phyloP scores from a whole-genome alignment of 139 green algal genomes.

The Chara braunii region DNA sequence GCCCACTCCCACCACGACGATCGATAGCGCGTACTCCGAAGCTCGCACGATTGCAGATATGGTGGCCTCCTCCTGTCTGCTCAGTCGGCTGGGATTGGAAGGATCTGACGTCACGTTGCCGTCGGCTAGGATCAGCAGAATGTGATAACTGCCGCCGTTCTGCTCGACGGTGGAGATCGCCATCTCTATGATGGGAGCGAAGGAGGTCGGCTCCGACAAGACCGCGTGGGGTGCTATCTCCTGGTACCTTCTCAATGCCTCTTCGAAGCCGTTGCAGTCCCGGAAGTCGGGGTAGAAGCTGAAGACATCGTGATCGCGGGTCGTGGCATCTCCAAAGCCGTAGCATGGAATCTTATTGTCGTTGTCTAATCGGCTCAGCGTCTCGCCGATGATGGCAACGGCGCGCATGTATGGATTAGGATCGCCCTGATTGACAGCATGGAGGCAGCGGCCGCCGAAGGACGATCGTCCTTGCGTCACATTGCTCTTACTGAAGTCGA shows the following conservation, averaged over 20 bases:
- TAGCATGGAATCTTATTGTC: constrained; percentile 61
- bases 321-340: constrained; percentile 64
- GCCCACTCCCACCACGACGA: constrained; percentile 65
- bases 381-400: constrained; percentile 44
- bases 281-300: too few species aligned
- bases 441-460: constrained; percentile 46
- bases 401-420: constrained; percentile 55
- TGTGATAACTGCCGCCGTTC: constrained; percentile 31
- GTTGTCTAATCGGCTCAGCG: constrained; percentile 59
- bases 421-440: constrained; percentile 17
- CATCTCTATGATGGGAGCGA: constrained; percentile 60
- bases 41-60: too few species aligned
- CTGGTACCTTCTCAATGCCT: too few species aligned
- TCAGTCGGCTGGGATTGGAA: too few species aligned
- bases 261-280: too few species aligned
- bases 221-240: too few species aligned
- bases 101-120: too few species aligned
- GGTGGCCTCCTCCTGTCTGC: too few species aligned
- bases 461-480: constrained; percentile 46
- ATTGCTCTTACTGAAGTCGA: constrained; percentile 62
- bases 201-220: constrained; percentile 69
- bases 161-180: constrained; percentile 50
- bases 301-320: too few species aligned
- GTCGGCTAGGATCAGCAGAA: constrained; percentile 38
- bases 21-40: constrained; percentile 52